phyloP scores from a whole-genome alignment of 345 rosid species.

The Gossypium anomalum region DNA sequence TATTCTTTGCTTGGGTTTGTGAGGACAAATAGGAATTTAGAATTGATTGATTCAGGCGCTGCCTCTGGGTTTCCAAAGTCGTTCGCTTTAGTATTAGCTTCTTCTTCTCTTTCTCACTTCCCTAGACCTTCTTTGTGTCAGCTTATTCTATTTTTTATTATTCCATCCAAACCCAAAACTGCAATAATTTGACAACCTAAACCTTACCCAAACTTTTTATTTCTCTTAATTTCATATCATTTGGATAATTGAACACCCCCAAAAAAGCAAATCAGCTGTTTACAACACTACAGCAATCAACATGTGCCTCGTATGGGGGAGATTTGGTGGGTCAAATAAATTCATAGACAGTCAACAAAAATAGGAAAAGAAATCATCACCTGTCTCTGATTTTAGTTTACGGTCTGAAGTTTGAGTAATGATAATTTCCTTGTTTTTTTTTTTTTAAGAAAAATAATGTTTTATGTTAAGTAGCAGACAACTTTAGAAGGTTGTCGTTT shows the following conservation, averaged over 20 bases:
- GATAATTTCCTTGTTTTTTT: background rate
- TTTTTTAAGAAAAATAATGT: too few relatives aligned
- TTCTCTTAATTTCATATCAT: background rate
- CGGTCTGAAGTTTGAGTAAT: background rate
- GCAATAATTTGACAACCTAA: background rate
- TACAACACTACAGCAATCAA: background rate
- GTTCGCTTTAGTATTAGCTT: background rate
- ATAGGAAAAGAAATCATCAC: background rate
- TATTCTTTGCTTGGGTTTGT: background rate
- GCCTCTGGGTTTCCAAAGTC: background rate
- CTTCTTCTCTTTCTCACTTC: background rate
- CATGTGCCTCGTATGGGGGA: background rate
- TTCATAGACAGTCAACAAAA: background rate
- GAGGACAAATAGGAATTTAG: background rate
- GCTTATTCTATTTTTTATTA: background rate
- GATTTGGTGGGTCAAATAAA: background rate
- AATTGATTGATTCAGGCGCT: background rate
- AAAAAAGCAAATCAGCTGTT: background rate
- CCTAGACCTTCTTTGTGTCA: background rate
- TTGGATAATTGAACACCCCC: background rate
- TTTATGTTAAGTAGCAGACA: background rate
- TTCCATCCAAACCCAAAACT: background rate
- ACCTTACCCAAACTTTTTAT: background rate
- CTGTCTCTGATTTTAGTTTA: background rate
- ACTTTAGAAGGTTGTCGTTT: conserved; percentile 13